Evolutionary conservation across 176 grass and related monocot genomes (phyloP), one percentile per base, ranked within the genome.

Genomic region (Dendrocalamus sinicus): DNA sequence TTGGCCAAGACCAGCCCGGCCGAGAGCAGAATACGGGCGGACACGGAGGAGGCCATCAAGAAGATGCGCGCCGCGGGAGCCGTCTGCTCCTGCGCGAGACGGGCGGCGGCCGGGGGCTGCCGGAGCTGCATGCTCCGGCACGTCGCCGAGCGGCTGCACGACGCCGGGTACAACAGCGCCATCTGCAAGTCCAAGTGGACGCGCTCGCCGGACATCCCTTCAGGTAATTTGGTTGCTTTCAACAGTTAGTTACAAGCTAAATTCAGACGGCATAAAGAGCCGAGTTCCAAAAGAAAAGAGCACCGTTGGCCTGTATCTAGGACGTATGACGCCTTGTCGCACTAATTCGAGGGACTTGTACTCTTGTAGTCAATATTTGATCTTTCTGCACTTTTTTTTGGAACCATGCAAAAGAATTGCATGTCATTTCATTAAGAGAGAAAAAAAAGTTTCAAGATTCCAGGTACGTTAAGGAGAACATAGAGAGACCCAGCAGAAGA

Each of bases 131-230:
- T 75, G 70, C 84, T 95, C 13, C 86, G 73, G 10, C 86, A 79
- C 81, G 89, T 94, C 64, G 39, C 86, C 17, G 57, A 86, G 26
- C 68, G 73, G 62, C 92, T 98, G 72, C 77, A 73, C 50, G 75
- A 89, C 64, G 80, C 92, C 45, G 93, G 96, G 12, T 95, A 91
- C 83, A 84, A 89, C 86, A 95, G 96, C 79, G 90, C 89, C 57
- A 54, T 95, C 78, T 95, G 93, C 91, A 92, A 79, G 71, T 98
- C 96, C 84, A 98, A 95, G 82, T 95, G 96, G 96, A 85, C 48
- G 59, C 86, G 81, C 14, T 98, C 93, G 43, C 80, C 81, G 17
- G 86, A 98, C 84, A 92, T 95, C 79, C 96, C 91, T 67, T 90
- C 92, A 92, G 90, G 90, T 94, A 89, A 53, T 47, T 78, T 58